Conservation (phyloP, 768 basidiomycete genomes). For the Russula sp. region DNA sequence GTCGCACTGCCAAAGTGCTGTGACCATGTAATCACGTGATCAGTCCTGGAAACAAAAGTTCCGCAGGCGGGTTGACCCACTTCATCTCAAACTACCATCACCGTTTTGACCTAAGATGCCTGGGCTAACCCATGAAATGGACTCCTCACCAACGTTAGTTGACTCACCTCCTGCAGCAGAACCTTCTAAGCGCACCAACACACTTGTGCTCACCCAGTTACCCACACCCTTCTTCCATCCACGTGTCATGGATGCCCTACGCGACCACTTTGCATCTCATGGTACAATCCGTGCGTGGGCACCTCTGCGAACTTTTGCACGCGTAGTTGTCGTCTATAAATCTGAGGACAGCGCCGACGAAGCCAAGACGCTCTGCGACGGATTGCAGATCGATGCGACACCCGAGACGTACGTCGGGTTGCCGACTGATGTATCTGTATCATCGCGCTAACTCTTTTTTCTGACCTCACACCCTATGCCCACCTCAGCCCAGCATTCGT, state of each 20-base stretch:
- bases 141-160: constrained; percentile 4
- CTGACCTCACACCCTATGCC: not conserved
- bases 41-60: not conserved
- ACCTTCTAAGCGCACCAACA: constrained; percentile 55
- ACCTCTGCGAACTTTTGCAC: constrained; percentile 70
- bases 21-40: not conserved
- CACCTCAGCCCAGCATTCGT: constrained; percentile 38
- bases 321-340: constrained; percentile 77
- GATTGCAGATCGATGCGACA: constrained; percentile 49
- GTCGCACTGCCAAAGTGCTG: not conserved
- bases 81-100: not conserved
- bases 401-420: constrained; percentile 37
- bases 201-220: constrained; percentile 72
- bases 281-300: constrained; percentile 90
- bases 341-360: constrained; percentile 53
- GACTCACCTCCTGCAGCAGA: constrained; percentile 6
- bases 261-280: constrained; percentile 63
- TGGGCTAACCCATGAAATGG: constrained; percentile 8
- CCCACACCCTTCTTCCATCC: constrained; percentile 75
- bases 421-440: not conserved
- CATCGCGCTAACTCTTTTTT: not conserved
- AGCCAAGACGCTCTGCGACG: constrained; percentile 62
- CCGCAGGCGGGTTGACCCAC: not conserved
- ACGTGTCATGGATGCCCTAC: constrained; percentile 55
- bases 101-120: constrained; percentile 2